Conservation (phyloP, 441 rosid genomes). For the Brassica hybrid region DNA sequence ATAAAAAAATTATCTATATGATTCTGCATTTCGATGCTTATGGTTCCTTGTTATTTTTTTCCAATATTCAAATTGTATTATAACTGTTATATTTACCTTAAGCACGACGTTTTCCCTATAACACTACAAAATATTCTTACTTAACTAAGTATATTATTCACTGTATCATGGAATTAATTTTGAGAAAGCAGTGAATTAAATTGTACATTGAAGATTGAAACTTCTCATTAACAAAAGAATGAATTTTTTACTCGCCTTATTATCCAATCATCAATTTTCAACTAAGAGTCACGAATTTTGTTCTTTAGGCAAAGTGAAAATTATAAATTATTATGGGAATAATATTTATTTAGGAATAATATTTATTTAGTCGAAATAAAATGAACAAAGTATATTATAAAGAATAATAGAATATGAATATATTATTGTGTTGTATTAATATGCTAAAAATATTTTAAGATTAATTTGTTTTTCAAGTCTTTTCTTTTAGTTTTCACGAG, state of each 20-base stretch:
- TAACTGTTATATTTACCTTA: not conserved
- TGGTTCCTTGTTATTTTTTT: conserved; percentile 11
- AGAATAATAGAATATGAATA: too few relatives aligned
- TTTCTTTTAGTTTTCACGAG: too few relatives aligned
- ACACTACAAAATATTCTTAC: not conserved
- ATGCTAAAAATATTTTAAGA: too few relatives aligned
- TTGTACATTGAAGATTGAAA: not conserved
- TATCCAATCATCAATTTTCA: not conserved
- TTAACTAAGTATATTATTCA: not conserved
- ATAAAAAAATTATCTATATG: conserved; percentile 5
- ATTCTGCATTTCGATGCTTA: conserved; percentile 35
- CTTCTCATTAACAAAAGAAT: not conserved
- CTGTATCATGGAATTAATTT: not conserved
- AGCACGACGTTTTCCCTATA: not conserved
- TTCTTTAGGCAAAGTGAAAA: not conserved
- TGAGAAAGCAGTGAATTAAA: not conserved
- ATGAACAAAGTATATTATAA: not conserved
- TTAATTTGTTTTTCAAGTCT: too few relatives aligned
- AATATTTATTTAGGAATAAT: not conserved
- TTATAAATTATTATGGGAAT: not conserved
- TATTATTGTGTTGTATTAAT: too few relatives aligned
- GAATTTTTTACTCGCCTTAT: not conserved
- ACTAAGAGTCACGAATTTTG: not conserved
- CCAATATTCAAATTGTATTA: not conserved
- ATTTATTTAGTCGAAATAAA: not conserved